Percentiles rank a stretch among this genome's conserved stretches.
These are phyloP conservation scores for Gossypium ekmanianum DNA, from an alignment of 345 rosid genomes.

Conservation along the genomic window DNA sequence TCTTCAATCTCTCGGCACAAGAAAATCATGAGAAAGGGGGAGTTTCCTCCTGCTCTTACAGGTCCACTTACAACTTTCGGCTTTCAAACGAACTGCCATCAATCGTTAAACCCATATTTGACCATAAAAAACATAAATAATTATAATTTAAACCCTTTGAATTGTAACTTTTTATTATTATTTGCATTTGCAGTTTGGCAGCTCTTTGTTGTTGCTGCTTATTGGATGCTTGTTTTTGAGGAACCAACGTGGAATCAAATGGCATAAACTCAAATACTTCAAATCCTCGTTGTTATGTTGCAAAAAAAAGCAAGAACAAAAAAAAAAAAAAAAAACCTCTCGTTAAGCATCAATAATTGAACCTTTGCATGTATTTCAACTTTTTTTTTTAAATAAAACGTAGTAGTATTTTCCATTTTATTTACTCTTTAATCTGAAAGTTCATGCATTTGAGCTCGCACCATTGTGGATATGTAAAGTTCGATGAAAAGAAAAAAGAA, in stretches of 20 bases:
- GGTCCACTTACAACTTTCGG: too few relatives aligned
- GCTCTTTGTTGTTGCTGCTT: constrained; percentile 38
- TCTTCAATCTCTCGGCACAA: too few relatives aligned
- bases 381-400: background rate
- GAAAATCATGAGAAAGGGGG: too few relatives aligned
- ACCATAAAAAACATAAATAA: background rate
- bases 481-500: too few relatives aligned
- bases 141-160: background rate
- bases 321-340: too few relatives aligned
- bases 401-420: background rate
- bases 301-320: too few relatives aligned
- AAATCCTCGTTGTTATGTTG: background rate
- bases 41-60: too few relatives aligned
- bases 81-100: too few relatives aligned
- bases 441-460: background rate
- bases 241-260: background rate
- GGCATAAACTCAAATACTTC: background rate
- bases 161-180: background rate
- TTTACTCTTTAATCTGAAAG: background rate
- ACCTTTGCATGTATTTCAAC: background rate
- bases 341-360: background rate
- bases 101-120: too few relatives aligned
- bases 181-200: constrained; percentile 12
- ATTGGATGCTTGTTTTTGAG: constrained; percentile 15
- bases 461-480: background rate